phyloP scores from a whole-genome alignment of 202 grass and related monocot genomes.

The Schoenoplectus tabernaemontani region DNA sequence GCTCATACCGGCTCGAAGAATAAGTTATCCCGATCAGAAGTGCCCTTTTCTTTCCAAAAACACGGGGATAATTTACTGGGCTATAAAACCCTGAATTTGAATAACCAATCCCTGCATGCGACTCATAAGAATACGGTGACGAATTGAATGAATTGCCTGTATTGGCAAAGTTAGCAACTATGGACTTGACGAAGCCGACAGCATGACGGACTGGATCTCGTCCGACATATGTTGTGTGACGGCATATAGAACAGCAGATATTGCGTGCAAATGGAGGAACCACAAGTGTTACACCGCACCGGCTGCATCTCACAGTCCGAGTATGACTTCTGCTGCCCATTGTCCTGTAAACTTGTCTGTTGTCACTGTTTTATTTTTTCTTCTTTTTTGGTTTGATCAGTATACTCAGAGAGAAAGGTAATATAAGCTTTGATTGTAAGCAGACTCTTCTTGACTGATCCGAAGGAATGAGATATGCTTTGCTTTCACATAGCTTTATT shows the following conservation, averaged over 20 bases:
- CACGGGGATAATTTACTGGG: slow-evolving; percentile 34
- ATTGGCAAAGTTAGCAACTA: background rate
- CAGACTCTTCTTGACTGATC: background rate
- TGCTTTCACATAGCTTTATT: slow-evolving; percentile 8
- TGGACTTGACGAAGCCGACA: slow-evolving; percentile 9
- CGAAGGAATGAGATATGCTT: background rate
- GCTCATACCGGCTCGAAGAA: slow-evolving; percentile 44
- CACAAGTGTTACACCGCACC: background rate
- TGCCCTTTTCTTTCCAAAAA: slow-evolving; percentile 58
- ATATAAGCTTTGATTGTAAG: slow-evolving; percentile 19
- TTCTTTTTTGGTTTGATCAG: background rate
- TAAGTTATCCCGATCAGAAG: slow-evolving; percentile 82
- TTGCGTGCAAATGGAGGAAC: background rate
- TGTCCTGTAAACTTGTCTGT: background rate
- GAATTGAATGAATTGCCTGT: background rate
- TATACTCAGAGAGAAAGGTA: background rate
- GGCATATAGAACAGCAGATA: background rate
- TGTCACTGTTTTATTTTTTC: background rate
- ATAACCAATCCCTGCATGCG: background rate
- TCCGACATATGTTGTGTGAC: background rate
- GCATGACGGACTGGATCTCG: slow-evolving; percentile 20
- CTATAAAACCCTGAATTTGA: background rate
- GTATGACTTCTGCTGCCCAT: slow-evolving; percentile 1
- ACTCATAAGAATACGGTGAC: background rate
- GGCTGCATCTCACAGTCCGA: background rate